Evolutionary conservation across 208 protist species (phyloP), one percentile per base, ranked within the genome.

Genomic region (Wallacemonas sp.): DNA sequence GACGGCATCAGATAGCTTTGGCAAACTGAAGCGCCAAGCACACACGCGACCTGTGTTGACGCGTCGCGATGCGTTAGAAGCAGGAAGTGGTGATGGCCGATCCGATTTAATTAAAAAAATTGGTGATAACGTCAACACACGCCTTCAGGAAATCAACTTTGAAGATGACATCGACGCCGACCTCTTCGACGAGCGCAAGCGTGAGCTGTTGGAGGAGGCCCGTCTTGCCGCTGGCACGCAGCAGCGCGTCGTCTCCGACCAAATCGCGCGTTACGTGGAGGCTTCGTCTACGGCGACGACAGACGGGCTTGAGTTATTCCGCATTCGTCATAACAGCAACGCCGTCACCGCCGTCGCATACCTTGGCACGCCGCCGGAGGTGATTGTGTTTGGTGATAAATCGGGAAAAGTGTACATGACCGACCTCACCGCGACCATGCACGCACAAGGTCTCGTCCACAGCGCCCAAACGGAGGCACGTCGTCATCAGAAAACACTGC

Each of bases 71-170:
- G 78, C 56, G 12, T 2, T 75, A 2, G 72, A 68, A 30, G 68
- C 30, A 11, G 55, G 49, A 24, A 46, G 60, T 42, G 68, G 42
- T 63, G 66, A 27, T 62, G 73, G 12, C 38, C 58, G 62, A 9
- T 77, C 68, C 6, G 72, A 82, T 30, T 53, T 87, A 19, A 78
- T 96, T 11, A 73, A 80, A 1, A 59, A 63, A 8, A 78, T 96
- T 65, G 90, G 90, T 26, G 90, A 94, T 44, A 54, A 96, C 69
- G 79, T 96, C 28, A 85, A 96, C 75, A 94, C 90, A 1, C 90
- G 87, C 12, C 66, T 94, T 39, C 80, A 88, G 44, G 84, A 91
- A 11, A 66, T 91, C 42, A 75, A 77, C 47, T 78, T 77, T 11
- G 84, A 89, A n/a, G 82, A 94, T 26, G 88, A 94, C 46, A 46